Conservation (phyloP, 176 grass and related monocot genomes). For the Elymus sibiricus region DNA sequence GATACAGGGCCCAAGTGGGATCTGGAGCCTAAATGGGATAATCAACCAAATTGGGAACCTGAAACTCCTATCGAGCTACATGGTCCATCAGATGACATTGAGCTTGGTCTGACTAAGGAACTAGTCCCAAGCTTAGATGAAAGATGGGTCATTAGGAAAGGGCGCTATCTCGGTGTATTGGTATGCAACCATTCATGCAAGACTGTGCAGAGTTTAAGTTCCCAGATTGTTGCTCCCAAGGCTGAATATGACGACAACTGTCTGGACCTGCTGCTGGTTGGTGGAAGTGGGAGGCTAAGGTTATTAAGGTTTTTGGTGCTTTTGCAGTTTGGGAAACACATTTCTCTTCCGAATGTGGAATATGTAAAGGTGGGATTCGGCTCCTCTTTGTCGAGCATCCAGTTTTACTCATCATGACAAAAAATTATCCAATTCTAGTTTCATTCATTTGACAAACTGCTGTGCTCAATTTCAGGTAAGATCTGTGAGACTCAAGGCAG, state of each 20-base stretch:
- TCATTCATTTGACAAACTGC: not conserved
- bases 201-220: slow-evolving; percentile 97
- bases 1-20: slow-evolving; percentile 88
- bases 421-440: slow-evolving; percentile 1
- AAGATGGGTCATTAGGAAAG: slow-evolving; percentile 87
- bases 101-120: slow-evolving; percentile 67
- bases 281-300: slow-evolving; percentile 81
- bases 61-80: slow-evolving; percentile 58
- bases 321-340: slow-evolving; percentile 93
- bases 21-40: slow-evolving; percentile 79
- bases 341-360: slow-evolving; percentile 91
- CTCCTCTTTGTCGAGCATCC: slow-evolving; percentile 15
- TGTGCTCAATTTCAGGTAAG: slow-evolving; percentile 66
- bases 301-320: slow-evolving; percentile 92
- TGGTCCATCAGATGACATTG: slow-evolving; percentile 44
- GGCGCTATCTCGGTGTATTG: slow-evolving; percentile 80
- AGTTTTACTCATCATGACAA: not conserved
- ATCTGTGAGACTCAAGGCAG: slow-evolving; percentile 80
- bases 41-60: slow-evolving; percentile 64
- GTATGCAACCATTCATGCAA: slow-evolving; percentile 99
- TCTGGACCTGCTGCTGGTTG: slow-evolving; percentile 88
- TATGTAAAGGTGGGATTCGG: slow-evolving; percentile 80
- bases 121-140: slow-evolving; percentile 95
- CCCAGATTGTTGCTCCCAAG: slow-evolving; percentile 92
- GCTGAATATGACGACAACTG: slow-evolving; percentile 92